Percentiles rank a stretch among this genome's conserved stretches.
Evolutionary conservation across 2,329 filamentous ascomycete species (phyloP).

Genomic region (Epichloe gansuensis): DNA sequence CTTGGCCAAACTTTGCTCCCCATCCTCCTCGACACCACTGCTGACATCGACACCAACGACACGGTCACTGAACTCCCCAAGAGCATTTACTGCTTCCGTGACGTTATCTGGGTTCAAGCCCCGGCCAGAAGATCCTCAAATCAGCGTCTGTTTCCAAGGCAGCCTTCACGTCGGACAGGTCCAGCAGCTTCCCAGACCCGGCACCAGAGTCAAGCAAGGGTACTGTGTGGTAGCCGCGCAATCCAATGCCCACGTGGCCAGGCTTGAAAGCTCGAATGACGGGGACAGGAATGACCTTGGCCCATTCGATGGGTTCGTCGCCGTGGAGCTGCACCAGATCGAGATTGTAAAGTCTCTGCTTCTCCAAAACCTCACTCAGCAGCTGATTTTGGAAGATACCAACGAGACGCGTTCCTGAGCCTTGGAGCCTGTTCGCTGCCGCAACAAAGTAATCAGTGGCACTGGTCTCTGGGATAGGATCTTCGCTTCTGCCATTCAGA

Average conservation of each 20-base stretch:
- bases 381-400: conserved; percentile 93
- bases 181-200: conserved; percentile 70
- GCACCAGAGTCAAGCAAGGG: conserved; percentile 79
- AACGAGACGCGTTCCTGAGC: conserved; percentile 62
- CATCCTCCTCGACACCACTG: conserved; percentile 80
- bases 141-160: conserved; percentile 55
- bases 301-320: conserved; percentile 85
- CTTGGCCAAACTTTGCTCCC: conserved; percentile 67
- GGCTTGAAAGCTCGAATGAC: conserved; percentile 81
- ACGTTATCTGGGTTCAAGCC: conserved; percentile 77
- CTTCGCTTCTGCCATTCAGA: conserved; percentile 20
- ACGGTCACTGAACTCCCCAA: conserved; percentile 47
- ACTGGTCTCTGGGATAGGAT: conserved; percentile 15
- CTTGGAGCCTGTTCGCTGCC: conserved; percentile 34
- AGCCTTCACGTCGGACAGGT: conserved; percentile 55
- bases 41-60: conserved; percentile 85
- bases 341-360: conserved; percentile 63
- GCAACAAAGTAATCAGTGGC: conserved; percentile 62
- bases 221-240: conserved; percentile 69
- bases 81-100: conserved; percentile 45
- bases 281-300: conserved; percentile 75
- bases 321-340: conserved; percentile 93
- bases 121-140: conserved; percentile 75
- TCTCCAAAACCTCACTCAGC: conserved; percentile 65
- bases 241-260: conserved; percentile 55